Evolutionary conservation across 768 basidiomycete genomes (phyloP).

Genomic region (Rhizopogon sp.): DNA sequence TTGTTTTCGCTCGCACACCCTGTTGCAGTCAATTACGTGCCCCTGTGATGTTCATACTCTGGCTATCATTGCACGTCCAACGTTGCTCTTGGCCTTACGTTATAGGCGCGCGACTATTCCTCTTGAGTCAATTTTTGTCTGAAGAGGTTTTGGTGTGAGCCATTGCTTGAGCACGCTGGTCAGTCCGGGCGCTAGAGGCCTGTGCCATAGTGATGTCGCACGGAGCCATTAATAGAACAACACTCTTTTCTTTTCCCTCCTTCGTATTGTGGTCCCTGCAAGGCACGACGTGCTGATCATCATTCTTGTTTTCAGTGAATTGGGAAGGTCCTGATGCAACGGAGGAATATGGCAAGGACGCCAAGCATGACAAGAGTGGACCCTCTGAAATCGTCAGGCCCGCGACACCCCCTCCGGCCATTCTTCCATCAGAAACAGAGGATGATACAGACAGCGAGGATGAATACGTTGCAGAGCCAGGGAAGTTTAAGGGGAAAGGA

Average conservation of each 20-base stretch:
- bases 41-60: slow-evolving; percentile 15
- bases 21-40: slow-evolving; percentile 29
- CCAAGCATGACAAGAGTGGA: slow-evolving; percentile 16
- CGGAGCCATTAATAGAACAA: background rate
- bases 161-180: slow-evolving; percentile 25
- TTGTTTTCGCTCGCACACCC: slow-evolving; percentile 26
- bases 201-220: slow-evolving; percentile 2
- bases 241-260: slow-evolving; percentile 8
- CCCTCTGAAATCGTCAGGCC: slow-evolving; percentile 10
- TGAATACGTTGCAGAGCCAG: slow-evolving; percentile 57
- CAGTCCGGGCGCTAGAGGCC: slow-evolving; percentile 3
- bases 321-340: slow-evolving; percentile 68
- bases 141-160: slow-evolving; percentile 20
- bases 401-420: slow-evolving; percentile 26
- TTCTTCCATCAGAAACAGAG: slow-evolving; percentile 42
- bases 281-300: slow-evolving; percentile 22
- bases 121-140: slow-evolving; percentile 30
- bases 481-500: slow-evolving; percentile 28
- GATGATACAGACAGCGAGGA: slow-evolving; percentile 56
- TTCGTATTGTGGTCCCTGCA: slow-evolving; percentile 7
- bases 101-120: slow-evolving; percentile 28
- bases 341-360: slow-evolving; percentile 34
- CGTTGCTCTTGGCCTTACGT: slow-evolving; percentile 28
- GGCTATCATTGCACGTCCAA: slow-evolving; percentile 17
- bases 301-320: slow-evolving; percentile 44